Evolutionary conservation across 176 grass and related monocot species (phyloP).

Genomic region (Oryza glumipatula): DNA sequence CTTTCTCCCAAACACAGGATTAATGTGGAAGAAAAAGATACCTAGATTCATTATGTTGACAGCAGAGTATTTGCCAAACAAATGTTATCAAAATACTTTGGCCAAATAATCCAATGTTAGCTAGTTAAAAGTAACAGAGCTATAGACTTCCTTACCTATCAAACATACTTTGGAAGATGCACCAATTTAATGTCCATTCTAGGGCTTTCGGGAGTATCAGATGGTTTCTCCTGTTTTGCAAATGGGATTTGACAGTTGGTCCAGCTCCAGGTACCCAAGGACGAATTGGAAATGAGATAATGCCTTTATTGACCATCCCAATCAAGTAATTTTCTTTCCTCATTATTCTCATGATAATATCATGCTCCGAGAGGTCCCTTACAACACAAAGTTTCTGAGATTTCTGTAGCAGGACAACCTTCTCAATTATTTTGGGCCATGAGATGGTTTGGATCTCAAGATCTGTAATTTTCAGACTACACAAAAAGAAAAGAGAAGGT

Average conservation of each 20-base stretch:
- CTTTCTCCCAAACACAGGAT: slow-evolving; percentile 1
- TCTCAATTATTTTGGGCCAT: slow-evolving; percentile 92
- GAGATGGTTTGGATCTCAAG: slow-evolving; percentile 90
- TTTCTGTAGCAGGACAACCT: slow-evolving; percentile 77
- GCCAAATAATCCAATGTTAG: slow-evolving; percentile 13
- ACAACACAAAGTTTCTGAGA: slow-evolving; percentile 88
- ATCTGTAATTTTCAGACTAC: slow-evolving; percentile 88
- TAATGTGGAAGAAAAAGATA: slow-evolving; percentile 26
- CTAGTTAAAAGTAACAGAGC: slow-evolving; percentile 18
- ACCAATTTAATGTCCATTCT: slow-evolving; percentile 99
- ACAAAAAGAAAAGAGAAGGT: slow-evolving; percentile 43
- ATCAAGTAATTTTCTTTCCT: slow-evolving; percentile 99
- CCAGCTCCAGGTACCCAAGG: slow-evolving; percentile 77
- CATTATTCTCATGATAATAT: slow-evolving; percentile 97
- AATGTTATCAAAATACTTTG: background rate
- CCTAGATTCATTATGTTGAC: slow-evolving; percentile 3
- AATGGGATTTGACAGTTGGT: slow-evolving; percentile 57
- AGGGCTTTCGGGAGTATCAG: slow-evolving; percentile 93
- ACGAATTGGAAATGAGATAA: slow-evolving; percentile 90
- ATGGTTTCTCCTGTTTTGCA: slow-evolving; percentile 59
- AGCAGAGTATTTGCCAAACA: background rate
- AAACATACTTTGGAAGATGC: slow-evolving; percentile 99
- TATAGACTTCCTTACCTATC: slow-evolving; percentile 66
- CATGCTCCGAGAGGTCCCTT: slow-evolving; percentile 92
- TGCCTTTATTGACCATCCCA: slow-evolving; percentile 95